Conservation (phyloP, 2,329 filamentous ascomycete genomes). For the Zymoseptoria crescenta region DNA sequence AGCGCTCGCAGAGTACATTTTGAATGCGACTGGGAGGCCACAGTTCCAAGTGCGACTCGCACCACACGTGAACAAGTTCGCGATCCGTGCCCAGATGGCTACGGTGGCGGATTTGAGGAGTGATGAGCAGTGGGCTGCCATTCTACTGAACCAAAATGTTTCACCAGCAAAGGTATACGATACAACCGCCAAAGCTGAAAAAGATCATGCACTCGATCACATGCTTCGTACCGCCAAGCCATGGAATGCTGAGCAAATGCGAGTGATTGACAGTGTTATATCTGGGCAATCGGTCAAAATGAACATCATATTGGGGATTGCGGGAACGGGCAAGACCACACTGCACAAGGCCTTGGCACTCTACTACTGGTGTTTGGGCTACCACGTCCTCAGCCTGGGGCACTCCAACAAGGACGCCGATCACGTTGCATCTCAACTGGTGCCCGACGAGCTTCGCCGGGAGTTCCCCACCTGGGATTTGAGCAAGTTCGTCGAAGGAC, state of each 20-base stretch:
- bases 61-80: slow-evolving; percentile 7
- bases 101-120: slow-evolving; percentile 4
- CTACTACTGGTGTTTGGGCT: slow-evolving; percentile 14
- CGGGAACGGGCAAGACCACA: slow-evolving; percentile 15
- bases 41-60: background rate
- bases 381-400: slow-evolving; percentile 9
- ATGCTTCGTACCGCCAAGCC: slow-evolving; percentile 6
- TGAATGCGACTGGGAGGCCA: background rate
- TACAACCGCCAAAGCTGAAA: slow-evolving; percentile 1
- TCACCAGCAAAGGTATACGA: slow-evolving; percentile 2
- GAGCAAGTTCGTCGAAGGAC: background rate
- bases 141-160: slow-evolving; percentile 17
- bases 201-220: background rate
- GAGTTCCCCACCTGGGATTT: background rate
- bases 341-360: slow-evolving; percentile 13
- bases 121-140: slow-evolving; percentile 7
- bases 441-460: background rate
- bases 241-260: slow-evolving; percentile 13
- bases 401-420: slow-evolving; percentile 15
- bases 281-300: slow-evolving; percentile 3
- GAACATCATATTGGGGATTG: slow-evolving; percentile 7
- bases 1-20: background rate
- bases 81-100: slow-evolving; percentile 6
- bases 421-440: slow-evolving; percentile 2
- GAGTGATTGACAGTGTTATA: slow-evolving; percentile 8